phyloP scores from a whole-genome alignment of 2,329 filamentous ascomycete species.

The Thelonectria olida region DNA sequence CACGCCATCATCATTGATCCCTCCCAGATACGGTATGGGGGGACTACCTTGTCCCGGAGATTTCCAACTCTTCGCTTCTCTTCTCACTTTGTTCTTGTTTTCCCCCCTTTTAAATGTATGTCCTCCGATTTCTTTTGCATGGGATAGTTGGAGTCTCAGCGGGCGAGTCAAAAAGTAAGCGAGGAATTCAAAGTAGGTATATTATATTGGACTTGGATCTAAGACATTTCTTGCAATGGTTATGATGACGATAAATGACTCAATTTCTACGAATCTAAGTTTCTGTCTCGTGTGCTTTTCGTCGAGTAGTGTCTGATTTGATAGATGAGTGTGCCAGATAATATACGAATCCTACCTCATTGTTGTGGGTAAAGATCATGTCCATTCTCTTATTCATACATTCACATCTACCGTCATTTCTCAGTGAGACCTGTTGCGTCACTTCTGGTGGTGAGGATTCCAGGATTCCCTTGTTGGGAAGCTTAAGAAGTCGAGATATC shows the following conservation, averaged over 20 bases:
- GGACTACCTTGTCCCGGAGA: background rate
- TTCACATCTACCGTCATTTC: background rate
- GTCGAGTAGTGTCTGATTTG: no score
- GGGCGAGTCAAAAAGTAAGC: background rate
- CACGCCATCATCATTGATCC: slow-evolving; percentile 13
- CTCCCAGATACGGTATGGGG: background rate
- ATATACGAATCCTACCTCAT: background rate
- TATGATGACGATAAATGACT: background rate
- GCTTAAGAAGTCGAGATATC: slow-evolving; percentile 23
- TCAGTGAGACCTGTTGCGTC: no score
- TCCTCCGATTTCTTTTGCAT: background rate
- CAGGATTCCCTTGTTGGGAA: background rate
- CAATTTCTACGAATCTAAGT: background rate
- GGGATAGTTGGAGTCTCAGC: background rate
- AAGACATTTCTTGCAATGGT: background rate
- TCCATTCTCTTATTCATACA: background rate
- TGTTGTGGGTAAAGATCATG: background rate
- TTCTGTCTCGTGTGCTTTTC: no score
- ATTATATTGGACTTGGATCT: no score
- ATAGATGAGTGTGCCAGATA: no score
- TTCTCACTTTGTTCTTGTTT: background rate
- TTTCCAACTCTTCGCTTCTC: background rate
- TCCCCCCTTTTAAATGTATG: background rate
- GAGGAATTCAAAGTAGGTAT: background rate
- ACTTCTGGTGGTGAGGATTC: no score